These are phyloP conservation scores for Leucocoprinus leucothites DNA, from an alignment of 768 basidiomycete genomes.

Conservation along the genomic window DNA sequence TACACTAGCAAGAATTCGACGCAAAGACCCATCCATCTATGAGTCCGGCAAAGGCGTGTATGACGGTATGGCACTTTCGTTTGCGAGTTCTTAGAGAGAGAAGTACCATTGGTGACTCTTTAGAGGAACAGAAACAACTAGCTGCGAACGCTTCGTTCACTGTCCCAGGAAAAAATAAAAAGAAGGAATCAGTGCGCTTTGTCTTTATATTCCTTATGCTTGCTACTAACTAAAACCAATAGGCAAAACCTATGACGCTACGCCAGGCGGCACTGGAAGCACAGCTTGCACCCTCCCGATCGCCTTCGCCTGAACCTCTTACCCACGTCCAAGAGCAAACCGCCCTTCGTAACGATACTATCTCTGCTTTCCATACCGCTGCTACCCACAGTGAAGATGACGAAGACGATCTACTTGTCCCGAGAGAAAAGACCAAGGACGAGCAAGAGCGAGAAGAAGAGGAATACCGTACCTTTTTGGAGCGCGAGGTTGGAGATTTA, in stretches of 20 bases:
- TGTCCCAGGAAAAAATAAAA: slow-evolving; percentile 23
- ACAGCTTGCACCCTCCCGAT: slow-evolving; percentile 52
- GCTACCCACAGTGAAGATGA: slow-evolving; percentile 40
- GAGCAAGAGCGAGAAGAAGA: slow-evolving; percentile 78
- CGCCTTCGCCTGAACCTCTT: slow-evolving; percentile 43
- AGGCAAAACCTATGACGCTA: slow-evolving; percentile 74
- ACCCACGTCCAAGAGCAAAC: slow-evolving; percentile 82
- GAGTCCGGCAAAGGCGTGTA: slow-evolving; percentile 67
- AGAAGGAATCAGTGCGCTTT: slow-evolving; percentile 29
- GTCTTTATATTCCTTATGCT: not conserved
- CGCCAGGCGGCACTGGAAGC: slow-evolving; percentile 71
- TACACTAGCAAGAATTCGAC: slow-evolving; percentile 81
- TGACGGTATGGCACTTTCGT: slow-evolving; percentile 50
- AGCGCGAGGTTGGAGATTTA: slow-evolving; percentile 82
- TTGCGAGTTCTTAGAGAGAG: not conserved
- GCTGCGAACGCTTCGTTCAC: slow-evolving; percentile 18
- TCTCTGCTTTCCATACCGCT: slow-evolving; percentile 71
- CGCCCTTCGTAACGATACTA: slow-evolving; percentile 74
- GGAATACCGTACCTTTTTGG: slow-evolving; percentile 79
- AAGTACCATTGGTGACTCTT: slow-evolving; percentile 3
- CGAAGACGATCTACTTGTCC: slow-evolving; percentile 68
- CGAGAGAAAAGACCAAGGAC: slow-evolving; percentile 74
- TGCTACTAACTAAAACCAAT: not conserved
- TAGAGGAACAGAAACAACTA: slow-evolving; percentile 67
- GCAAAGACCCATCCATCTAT: slow-evolving; percentile 85